Base-by-base conservation (phyloP, 2,329 filamentous ascomycete genomes). In the Claviceps sp. region DNA sequence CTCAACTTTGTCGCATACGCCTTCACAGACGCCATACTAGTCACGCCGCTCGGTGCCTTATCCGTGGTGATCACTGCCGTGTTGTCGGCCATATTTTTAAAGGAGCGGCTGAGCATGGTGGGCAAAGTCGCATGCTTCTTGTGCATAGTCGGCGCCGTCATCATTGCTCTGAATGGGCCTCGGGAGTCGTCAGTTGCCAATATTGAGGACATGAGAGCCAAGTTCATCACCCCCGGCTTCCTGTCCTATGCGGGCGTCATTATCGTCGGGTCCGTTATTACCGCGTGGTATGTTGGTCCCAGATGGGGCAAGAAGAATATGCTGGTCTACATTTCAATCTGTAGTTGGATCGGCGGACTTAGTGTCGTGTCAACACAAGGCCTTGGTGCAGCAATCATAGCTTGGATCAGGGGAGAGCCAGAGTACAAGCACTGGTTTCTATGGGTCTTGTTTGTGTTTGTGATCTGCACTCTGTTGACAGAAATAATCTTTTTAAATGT, bases 341-440 rank as follows among this genome's bases (percentile, higher is more conserved):
- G 93, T 77, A 95, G 89, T 70, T 79, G 94, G 74, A 82, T 97
- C 55, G 93, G 93, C 57, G 93, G 90, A 1, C 73, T 97, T 63
- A 96, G 89, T 69, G 93, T 97, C 8, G 93, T 97, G 51, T 86
- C 88, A 16, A 97, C 90, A 2, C 91, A 97, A 68, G 93, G 93
- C 18, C 71, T 98, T 44, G 93, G 93, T 50, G 82, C 91, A 51
- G 91, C 91, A 18, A 90, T 98, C 57, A 79, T 96, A 52, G 87
- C 91, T 0, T 89, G 95, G 71, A 84, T 84, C 54, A 77, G 79
- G 18, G 93, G 91, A 16, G 81, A 82, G 48, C 77, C 84, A 2
- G 90, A 98, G 74, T 97, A 95, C 70, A 95, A 96, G 66, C 82
- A 97, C 65, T 97, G 91, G 91, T 98, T 98, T 64, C 71, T 95